Evolutionary conservation across 371 early-diverging fungal genomes (phyloP), one percentile per base, ranked within the genome.

Genomic region (Hamiltosporidium tvaerminnensis): DNA sequence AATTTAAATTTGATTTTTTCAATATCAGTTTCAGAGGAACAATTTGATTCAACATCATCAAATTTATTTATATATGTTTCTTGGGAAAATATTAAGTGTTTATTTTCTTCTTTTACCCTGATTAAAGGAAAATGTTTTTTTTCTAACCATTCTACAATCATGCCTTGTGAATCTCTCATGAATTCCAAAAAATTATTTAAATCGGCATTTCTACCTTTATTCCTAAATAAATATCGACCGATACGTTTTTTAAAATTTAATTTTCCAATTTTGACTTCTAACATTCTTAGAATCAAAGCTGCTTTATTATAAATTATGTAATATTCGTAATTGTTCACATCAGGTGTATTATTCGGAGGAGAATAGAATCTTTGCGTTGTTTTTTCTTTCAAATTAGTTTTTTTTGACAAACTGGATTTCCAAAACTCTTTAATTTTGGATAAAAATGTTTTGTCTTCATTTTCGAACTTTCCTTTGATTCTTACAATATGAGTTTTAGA

Each of bases 261-360:
- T 16, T 65, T 57, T 14, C 68, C 67, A 10, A 76, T 63, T 48
- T 69, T 72, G 47, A 59, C 64, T 44, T 74, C 75, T 34, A 74
- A 31, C 77, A 76, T 76, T 63, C 69, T 63, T 5, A 76, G 71
- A 7, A 76, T 47, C 9, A 70, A 66, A 16, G 67, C 63, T 9
- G 70, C 69, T 57, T 76, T 76, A 35, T 56, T 55, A 55, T 76
- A 76, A 16, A 68, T 31, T 60, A 67, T 23, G 59, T 16, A 16
- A 65, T 58, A 32, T 64, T 67, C 14, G 74, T 67, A 16, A 61
- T 37, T 16, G 68, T 61, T 36, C 58, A 65, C 16, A 76, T 68
- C 35, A 66, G 63, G 49, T 76, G 76, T n/a, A 72, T 69, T 41
- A 52, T 66, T 9, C 64, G 41, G 33, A 64, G 53, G 14, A 66